Evolutionary conservation across 2,329 filamentous ascomycete genomes (phyloP).

Genomic region (Rachicladosporium sp.): DNA sequence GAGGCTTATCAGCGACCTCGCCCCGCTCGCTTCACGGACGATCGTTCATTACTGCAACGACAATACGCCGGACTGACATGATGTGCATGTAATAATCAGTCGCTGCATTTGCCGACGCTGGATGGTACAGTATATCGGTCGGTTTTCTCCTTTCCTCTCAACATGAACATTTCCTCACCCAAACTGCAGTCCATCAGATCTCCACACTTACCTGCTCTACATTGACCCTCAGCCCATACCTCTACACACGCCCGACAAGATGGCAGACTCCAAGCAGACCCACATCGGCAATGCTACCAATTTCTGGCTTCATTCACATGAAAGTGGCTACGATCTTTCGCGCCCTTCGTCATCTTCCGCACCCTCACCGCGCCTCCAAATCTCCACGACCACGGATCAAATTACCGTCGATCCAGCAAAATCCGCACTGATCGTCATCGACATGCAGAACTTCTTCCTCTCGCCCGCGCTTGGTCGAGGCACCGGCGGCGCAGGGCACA

Average conservation of each 20-base stretch:
- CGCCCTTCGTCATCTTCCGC: slow-evolving; percentile 24
- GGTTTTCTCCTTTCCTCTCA: neutral
- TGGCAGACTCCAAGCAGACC: slow-evolving; percentile 11
- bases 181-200: too few relatives aligned
- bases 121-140: neutral
- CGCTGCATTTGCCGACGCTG: neutral
- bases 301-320: slow-evolving; percentile 34
- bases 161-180: too few relatives aligned
- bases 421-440: slow-evolving; percentile 24
- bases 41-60: too few relatives aligned
- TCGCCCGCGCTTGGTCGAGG: slow-evolving; percentile 19
- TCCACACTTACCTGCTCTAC: too few relatives aligned
- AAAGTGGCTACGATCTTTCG: slow-evolving; percentile 35
- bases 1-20: too few relatives aligned
- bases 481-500: slow-evolving; percentile 27
- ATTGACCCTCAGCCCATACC: too few relatives aligned
- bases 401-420: slow-evolving; percentile 23
- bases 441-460: slow-evolving; percentile 25
- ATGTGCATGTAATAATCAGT: too few relatives aligned
- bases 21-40: too few relatives aligned
- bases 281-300: slow-evolving; percentile 30
- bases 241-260: too few relatives aligned
- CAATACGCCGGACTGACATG: too few relatives aligned
- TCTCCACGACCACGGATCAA: slow-evolving; percentile 14
- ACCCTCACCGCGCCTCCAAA: slow-evolving; percentile 6